phyloP scores from a whole-genome alignment of 164 flowering plant species.

The Dillenia suffruticosa region DNA sequence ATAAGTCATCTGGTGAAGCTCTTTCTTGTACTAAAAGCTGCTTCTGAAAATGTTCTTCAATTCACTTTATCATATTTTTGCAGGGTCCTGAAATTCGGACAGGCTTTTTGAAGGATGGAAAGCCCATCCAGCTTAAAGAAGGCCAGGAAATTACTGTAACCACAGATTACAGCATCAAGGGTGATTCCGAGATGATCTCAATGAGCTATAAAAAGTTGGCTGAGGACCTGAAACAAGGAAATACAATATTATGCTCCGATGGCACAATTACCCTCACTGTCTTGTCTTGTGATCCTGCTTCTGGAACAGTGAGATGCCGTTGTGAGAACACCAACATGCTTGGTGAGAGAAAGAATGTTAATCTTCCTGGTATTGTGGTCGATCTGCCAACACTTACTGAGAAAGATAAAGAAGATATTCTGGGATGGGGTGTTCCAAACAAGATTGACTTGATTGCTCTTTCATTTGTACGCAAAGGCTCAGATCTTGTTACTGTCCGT shows the following conservation, averaged over 20 bases:
- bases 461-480: conserved; percentile 85
- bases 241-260: conserved; percentile 72
- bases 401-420: conserved; percentile 81
- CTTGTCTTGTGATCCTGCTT: conserved; percentile 54
- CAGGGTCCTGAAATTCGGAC: conserved; percentile 94
- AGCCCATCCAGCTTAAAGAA: conserved; percentile 75
- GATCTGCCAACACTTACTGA: conserved; percentile 89
- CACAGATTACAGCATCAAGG: conserved; percentile 73
- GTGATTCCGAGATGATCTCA: conserved; percentile 52
- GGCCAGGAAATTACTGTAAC: conserved; percentile 71
- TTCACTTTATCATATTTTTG: conserved; percentile 12
- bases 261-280: conserved; percentile 73
- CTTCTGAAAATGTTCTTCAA: background rate
- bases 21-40: no score
- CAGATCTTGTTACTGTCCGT: conserved; percentile 83
- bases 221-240: conserved; percentile 74
- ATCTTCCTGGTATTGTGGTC: conserved; percentile 84
- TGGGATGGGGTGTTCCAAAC: conserved; percentile 85
- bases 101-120: conserved; percentile 71
- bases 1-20: no score
- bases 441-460: conserved; percentile 85
- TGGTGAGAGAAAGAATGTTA: conserved; percentile 85
- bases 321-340: conserved; percentile 76
- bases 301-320: conserved; percentile 77
- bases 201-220: conserved; percentile 86